Evolutionary conservation across 2,329 filamentous ascomycete genomes (phyloP).

Genomic region (Xenosphaeropsis pyriputrescens): DNA sequence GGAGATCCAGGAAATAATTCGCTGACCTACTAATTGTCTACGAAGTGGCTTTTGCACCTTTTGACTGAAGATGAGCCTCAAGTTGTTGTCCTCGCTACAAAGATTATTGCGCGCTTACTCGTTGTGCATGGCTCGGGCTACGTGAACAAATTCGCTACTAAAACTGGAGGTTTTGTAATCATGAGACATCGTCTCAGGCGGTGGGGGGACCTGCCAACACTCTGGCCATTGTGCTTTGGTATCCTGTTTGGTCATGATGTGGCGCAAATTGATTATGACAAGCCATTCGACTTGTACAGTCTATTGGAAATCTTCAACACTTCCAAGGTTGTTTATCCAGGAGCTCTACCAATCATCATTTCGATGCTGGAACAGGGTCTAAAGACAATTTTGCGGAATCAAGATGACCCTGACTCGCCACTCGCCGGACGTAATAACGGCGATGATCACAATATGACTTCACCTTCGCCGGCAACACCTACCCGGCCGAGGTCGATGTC

Average conservation of each 20-base stretch:
- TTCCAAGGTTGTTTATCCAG: constrained; percentile 56
- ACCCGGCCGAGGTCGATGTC: constrained; percentile 43
- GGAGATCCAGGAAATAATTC: constrained; percentile 1
- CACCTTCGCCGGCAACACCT: constrained; percentile 5
- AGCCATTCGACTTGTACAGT: constrained; percentile 58
- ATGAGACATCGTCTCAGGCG: constrained; percentile 69
- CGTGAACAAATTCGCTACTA: constrained; percentile 76
- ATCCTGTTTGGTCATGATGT: constrained; percentile 80
- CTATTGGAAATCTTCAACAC: constrained; percentile 62
- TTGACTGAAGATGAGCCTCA: constrained; percentile 76
- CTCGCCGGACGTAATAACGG: constrained; percentile 11
- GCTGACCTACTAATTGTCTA: not conserved
- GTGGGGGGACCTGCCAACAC: constrained; percentile 74
- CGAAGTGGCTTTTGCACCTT: constrained; percentile 78
- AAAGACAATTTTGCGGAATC: constrained; percentile 50
- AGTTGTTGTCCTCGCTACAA: constrained; percentile 66
- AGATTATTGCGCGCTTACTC: constrained; percentile 71
- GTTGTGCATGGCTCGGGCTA: constrained; percentile 72
- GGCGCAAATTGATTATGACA: constrained; percentile 56
- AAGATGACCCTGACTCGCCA: constrained; percentile 44
- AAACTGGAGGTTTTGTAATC: constrained; percentile 77
- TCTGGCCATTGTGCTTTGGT: constrained; percentile 83
- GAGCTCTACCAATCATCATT: constrained; percentile 65
- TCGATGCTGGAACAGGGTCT: constrained; percentile 81
- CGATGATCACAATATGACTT: constrained; percentile 11